A percentile compares a stretch with the other conserved stretches of the same genome.
phyloP scores from a whole-genome alignment of 345 rosid genomes.

The Eucalyptus tenuipes region DNA sequence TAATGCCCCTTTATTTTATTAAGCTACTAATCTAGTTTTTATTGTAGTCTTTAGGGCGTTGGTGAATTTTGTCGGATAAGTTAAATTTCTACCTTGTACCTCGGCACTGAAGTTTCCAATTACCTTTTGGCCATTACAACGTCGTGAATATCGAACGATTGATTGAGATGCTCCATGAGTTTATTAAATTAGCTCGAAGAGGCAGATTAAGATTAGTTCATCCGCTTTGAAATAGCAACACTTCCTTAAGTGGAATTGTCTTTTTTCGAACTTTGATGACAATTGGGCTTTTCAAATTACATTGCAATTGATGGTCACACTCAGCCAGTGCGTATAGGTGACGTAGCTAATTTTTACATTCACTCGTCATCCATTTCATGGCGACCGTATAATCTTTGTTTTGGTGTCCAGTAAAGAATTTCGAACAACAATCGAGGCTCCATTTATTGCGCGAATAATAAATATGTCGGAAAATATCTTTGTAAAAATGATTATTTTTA shows the following conservation, averaged over 20 bases:
- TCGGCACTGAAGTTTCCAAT: not conserved
- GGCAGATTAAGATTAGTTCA: not conserved
- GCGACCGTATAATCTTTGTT: rapidly evolving
- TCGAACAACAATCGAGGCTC: rapidly evolving
- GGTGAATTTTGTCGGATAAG: not conserved
- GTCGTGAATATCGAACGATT: not conserved
- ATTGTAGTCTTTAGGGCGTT: not conserved
- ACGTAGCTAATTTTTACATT: not conserved
- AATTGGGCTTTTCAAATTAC: not conserved
- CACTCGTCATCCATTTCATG: not conserved
- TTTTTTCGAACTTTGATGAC: rapidly evolving
- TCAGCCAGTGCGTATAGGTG: not conserved
- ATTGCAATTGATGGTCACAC: rapidly evolving
- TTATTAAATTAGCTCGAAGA: not conserved
- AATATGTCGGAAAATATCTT: rapidly evolving
- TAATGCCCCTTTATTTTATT: not conserved
- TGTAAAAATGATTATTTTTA: not conserved
- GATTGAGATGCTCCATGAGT: not conserved
- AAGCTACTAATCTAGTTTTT: not conserved
- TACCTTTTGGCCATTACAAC: not conserved
- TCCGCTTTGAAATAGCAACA: not conserved
- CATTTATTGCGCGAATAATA: rapidly evolving
- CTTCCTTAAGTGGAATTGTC: not conserved
- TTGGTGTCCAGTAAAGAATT: not conserved
- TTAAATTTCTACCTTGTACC: not conserved